Evolutionary conservation across 2,329 filamentous ascomycete genomes (phyloP), one percentile per base, ranked within the genome.

Genomic region (Sphaerostilbella broomeana): DNA sequence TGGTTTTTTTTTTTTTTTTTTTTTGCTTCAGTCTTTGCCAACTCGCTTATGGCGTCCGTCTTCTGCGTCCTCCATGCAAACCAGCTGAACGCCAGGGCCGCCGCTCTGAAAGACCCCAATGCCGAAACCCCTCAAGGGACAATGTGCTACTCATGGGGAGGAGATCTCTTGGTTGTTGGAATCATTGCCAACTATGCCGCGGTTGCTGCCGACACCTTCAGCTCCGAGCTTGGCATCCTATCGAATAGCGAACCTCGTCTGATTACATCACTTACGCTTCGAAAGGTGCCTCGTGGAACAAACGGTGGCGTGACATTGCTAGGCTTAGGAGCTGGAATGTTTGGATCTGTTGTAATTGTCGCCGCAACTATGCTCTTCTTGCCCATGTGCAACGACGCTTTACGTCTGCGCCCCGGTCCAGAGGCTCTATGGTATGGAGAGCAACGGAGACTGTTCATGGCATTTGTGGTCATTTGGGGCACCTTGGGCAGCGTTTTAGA

Each of bases 141-240:
- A 11, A 57, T 72, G 38, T 81, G 77, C 61, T 81, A 68, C 54
- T 62, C 69, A 0, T 80, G 75, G 75, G 67, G 67, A 34, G 79
- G 79, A 24, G 79, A 82, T 52, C 58, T 83, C 5, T 65, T 82
- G 4, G 65, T 81, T 9, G 55, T 83, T 15, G 80, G 80, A 10
- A 80, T 84, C 49, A 75, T 84, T 49, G 77, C 79, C 28, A 90
- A 95, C 65, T 98, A 98, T 56, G 90, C 88, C 18, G 86, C 86
- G 34, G 88, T 94, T 8, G 80, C 87, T 15, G 86, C 90, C 35
- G 92, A 98, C 60, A 98, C 92, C 0, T 92, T 95, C 59, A 89
- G 85, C 42, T 95, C 88, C 9, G 92, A 98, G 66, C 79, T 98
- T 15, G 92, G 92, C 11, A 98, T 98, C 41, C 71, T 98, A 10